Base-by-base conservation (phyloP, 495 filamentous ascomycete genomes). In the Jackrogersella minutella region DNA sequence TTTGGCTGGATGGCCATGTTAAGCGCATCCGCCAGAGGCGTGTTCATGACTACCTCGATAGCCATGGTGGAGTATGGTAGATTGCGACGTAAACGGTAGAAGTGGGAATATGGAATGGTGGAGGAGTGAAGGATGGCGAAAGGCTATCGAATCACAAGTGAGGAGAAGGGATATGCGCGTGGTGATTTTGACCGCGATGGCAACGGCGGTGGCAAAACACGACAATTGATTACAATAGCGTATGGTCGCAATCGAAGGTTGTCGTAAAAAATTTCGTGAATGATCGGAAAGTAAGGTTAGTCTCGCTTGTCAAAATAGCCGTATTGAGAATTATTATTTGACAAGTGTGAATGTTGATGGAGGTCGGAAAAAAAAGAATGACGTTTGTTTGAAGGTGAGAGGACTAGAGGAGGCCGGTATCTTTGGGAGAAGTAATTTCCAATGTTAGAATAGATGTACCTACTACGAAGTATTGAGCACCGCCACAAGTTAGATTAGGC, bases 1-100 rank as follows among this genome's bases (percentile, higher is more conserved):
- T 97, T 97, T n/a, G 91, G 89, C 75, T 94, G 91, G 51, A 97
- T 91, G 37, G 85, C 88, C 76, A 80, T 81, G 71, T 88, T 90
- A 41, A 99, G 84, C 30, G 91, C 89, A 58, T 91, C 86, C 62
- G 93, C 93, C 55, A 98, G 81, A 17, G 93, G 91, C 73, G 91
- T 90, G 64, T 85, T 88, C 52, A 89, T 83, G 43, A 83, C 76
- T 66, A 95, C 83, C 69, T 90, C 86, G 76, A 91, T 84, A 58
- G 90, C 81, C 92, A 95, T 95, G 50, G 62, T 79, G 57, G 56
- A 36, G 17, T 54, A 19, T 11, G 17, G 19, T 22, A 37, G 10
- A 34, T 10, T n/a, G 16, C 22, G 52, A 55, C 1, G 24, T 56
- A 55, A 46, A 28, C 8, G 1, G 14, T 22, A 22, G 6, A 31